These are phyloP conservation scores for Chlamydomonas sphaeroides DNA, from an alignment of 139 green algal species.

Conservation along the genomic window DNA sequence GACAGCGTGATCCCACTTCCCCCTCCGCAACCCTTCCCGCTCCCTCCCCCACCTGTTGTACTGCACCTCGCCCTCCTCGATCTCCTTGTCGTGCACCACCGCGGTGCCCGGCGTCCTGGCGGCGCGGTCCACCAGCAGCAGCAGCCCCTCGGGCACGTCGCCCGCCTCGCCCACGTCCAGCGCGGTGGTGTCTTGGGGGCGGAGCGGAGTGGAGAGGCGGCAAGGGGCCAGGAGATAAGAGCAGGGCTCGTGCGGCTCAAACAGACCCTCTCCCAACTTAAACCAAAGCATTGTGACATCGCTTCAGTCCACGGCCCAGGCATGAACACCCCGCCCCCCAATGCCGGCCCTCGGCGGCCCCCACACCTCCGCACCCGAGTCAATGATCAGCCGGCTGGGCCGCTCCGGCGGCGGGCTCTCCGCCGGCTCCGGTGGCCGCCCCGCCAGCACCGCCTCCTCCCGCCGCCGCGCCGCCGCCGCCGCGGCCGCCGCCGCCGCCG, in stretches of 20 bases:
- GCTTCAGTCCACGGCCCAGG: no score
- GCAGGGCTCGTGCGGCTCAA: no score
- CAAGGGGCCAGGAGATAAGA: background rate
- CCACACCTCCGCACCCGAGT: constrained; percentile 2
- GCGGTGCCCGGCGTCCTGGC: constrained; percentile 32
- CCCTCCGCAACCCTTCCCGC: no score
- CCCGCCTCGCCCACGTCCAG: constrained; percentile 36
- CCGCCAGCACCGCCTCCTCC: no score
- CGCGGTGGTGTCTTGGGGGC: constrained; percentile 15
- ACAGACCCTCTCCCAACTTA: no score
- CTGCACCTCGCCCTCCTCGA: constrained; percentile 48
- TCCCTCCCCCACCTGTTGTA: constrained; percentile 47
- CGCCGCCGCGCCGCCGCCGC: background rate
- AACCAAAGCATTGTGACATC: no score
- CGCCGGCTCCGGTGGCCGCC: no score
- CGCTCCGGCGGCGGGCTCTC: background rate
- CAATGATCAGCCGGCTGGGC: background rate
- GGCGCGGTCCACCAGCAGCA: constrained; percentile 26
- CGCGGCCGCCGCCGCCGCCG: no score
- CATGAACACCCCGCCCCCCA: no score
- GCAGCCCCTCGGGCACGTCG: constrained; percentile 37
- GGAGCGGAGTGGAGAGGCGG: background rate
- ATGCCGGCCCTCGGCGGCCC: no score
- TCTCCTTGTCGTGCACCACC: constrained; percentile 50
- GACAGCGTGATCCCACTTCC: no score